Percentiles rank a stretch among this genome's conserved stretches.
Evolutionary conservation across 176 grass and related monocot species (phyloP).

Genomic region (Eragrostis curvula): DNA sequence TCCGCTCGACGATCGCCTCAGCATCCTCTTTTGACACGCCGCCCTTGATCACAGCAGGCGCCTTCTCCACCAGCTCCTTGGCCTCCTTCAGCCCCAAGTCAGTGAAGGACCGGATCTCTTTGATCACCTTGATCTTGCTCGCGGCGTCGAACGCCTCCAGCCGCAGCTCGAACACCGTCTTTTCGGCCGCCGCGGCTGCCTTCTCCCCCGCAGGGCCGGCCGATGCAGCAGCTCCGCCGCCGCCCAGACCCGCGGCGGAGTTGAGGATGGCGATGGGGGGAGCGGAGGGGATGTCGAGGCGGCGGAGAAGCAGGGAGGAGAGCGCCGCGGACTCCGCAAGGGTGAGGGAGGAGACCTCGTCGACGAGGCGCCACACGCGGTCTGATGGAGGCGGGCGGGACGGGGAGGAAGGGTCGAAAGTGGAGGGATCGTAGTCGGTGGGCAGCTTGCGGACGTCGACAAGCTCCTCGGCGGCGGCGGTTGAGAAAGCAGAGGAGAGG

Average conservation of each 20-base stretch:
- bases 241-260: constrained; percentile 62
- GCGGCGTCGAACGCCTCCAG: constrained; percentile 84
- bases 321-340: constrained; percentile 68
- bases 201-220: constrained; percentile 40
- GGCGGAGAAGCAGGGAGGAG: constrained; percentile 62
- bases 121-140: constrained; percentile 98
- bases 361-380: constrained; percentile 96
- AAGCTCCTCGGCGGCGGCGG: constrained; percentile 43
- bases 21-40: constrained; percentile 91
- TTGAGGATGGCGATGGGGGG: constrained; percentile 82
- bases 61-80: constrained; percentile 96
- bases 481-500: constrained; percentile 36
- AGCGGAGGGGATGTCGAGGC: constrained; percentile 56
- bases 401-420: constrained; percentile 62
- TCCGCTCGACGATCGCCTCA: constrained; percentile 75
- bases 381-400: constrained; percentile 69
- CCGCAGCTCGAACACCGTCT: constrained; percentile 93
- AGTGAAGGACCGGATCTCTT: constrained; percentile 89
- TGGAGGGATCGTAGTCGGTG: constrained; percentile 68
- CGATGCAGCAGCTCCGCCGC: constrained; percentile 24
- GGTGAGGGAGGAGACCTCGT: constrained; percentile 77
- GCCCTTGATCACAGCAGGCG: constrained; percentile 74
- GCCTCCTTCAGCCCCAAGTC: constrained; percentile 96
- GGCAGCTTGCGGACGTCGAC: constrained; percentile 82
- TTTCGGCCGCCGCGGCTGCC: constrained; percentile 74